Evolutionary conservation across 495 filamentous ascomycete species (phyloP), one percentile per base, ranked within the genome.

Genomic region (Apiosordaria backusii): DNA sequence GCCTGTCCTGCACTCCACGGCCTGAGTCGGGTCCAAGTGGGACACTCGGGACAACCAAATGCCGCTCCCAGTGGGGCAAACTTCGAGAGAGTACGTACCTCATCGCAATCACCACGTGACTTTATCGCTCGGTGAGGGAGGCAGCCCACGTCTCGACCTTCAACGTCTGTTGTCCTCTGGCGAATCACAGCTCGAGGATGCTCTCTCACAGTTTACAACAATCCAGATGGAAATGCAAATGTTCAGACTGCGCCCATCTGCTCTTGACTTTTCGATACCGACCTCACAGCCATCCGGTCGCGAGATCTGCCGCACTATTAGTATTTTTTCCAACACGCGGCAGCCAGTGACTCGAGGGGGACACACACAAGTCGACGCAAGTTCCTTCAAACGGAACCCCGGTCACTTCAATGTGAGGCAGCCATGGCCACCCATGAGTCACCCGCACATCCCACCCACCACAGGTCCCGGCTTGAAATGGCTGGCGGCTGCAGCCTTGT

Each of bases 401-500:
- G 5, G 35, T 45, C 35, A 13, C 35, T n/a, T 45, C 7, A 62
- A 15, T 3, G 29, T 25, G 65, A 66, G 65, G 65, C 65, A 62
- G 60, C 65, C 65, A 62, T 27, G 35, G 35, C 35, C 35, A 45
- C 52, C 52, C 52, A 13, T 55, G 52, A 55, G 52, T 55, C 52
- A 55, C 52, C n/a, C 4, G 52, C 52, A 45, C 35, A 45, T 62
- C 65, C 58, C 65, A 62, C 53, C 16, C 50, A 19, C 19, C 9
- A 59, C 24, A 62, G 60, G 65, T 35, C 29, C 29, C 29, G 5
- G 50, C 57, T 62, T 50, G 58, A 60, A 16, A 57, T 61, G 50
- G 50, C 59, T 21, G 24, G 35, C 16, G 57, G 35, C 23, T 50
- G 60, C 59, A 66, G 65, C 65, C 65, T 62, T 66, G 65, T 13